These are phyloP conservation scores for Apiospora arundinis DNA, from an alignment of 2,329 filamentous ascomycete species.

Conservation along the genomic window DNA sequence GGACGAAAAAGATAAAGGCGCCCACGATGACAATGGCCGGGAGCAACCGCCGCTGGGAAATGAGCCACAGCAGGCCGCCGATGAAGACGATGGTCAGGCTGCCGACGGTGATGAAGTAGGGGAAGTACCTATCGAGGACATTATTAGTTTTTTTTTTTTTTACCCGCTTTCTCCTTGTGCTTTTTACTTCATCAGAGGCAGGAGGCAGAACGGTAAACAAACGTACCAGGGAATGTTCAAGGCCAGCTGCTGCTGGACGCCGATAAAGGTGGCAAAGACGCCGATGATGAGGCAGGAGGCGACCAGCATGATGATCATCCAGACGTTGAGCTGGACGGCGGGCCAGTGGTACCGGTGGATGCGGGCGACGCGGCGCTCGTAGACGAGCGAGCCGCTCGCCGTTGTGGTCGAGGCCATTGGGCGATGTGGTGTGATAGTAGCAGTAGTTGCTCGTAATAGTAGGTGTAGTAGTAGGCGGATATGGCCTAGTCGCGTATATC, in stretches of 20 bases:
- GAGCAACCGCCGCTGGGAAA: slow-evolving; percentile 65
- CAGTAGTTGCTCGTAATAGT: no score
- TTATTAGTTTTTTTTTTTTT: slow-evolving; percentile 1
- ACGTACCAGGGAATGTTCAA: slow-evolving; percentile 66
- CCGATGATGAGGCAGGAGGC: slow-evolving; percentile 65
- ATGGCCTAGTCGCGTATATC: background rate
- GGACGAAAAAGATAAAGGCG: slow-evolving; percentile 68
- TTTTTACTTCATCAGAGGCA: background rate
- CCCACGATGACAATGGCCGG: slow-evolving; percentile 68
- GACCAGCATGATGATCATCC: slow-evolving; percentile 70
- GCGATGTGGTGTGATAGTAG: background rate
- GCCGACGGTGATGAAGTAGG: slow-evolving; percentile 67
- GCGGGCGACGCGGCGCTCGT: slow-evolving; percentile 51
- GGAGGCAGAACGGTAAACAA: no score
- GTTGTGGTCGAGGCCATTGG: slow-evolving; percentile 18
- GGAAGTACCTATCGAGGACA: slow-evolving; percentile 63
- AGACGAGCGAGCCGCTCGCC: slow-evolving; percentile 44
- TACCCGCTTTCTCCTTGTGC: background rate
- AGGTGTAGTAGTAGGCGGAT: background rate
- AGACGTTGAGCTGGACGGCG: slow-evolving; percentile 69
- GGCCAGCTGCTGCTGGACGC: slow-evolving; percentile 60
- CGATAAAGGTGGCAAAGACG: slow-evolving; percentile 65
- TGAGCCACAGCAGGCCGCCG: slow-evolving; percentile 66
- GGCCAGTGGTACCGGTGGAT: slow-evolving; percentile 72
- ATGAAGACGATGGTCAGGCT: slow-evolving; percentile 71